Evolutionary conservation across 345 rosid species (phyloP).

Genomic region (Linum lewisii): DNA sequence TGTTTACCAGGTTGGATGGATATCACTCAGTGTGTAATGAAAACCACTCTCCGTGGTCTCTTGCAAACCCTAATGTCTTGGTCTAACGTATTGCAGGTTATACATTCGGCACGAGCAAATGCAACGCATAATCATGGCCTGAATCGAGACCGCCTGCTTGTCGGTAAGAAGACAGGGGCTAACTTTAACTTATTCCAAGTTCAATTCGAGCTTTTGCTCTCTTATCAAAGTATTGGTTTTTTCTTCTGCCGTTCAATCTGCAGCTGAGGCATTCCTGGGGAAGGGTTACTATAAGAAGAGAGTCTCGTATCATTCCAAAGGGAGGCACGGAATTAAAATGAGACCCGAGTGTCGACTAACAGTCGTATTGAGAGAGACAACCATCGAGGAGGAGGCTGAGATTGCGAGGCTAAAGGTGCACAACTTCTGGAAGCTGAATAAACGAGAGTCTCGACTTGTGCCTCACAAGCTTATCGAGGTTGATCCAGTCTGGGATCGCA

Average conservation of each 20-base stretch:
- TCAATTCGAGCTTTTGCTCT: not conserved
- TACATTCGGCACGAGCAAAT: constrained; percentile 89
- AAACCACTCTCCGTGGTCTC: no score
- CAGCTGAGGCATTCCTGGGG: constrained; percentile 93
- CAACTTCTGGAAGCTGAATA: constrained; percentile 67
- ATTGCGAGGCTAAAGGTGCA: constrained; percentile 68
- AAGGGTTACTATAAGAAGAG: constrained; percentile 70
- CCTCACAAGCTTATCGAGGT: constrained; percentile 81
- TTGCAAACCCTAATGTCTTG: not conserved
- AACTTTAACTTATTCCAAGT: constrained; percentile 1
- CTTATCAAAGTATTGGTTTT: not conserved
- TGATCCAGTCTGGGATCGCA: constrained; percentile 77
- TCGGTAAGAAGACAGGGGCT: constrained; percentile 41
- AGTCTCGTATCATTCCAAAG: constrained; percentile 52
- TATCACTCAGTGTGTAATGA: not conserved
- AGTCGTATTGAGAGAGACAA: constrained; percentile 71
- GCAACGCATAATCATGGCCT: constrained; percentile 90
- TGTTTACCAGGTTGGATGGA: constrained; percentile 56
- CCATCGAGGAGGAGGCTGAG: constrained; percentile 78
- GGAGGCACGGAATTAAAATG: constrained; percentile 44
- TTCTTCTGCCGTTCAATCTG: not conserved
- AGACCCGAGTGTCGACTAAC: constrained; percentile 74
- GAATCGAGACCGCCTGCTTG: constrained; percentile 71
- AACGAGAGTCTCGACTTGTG: constrained; percentile 56
- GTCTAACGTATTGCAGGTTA: constrained; percentile 37